Evolutionary conservation across 768 basidiomycete genomes (phyloP), one percentile per base, ranked within the genome.

Genomic region (Psilocybe tampanensis): DNA sequence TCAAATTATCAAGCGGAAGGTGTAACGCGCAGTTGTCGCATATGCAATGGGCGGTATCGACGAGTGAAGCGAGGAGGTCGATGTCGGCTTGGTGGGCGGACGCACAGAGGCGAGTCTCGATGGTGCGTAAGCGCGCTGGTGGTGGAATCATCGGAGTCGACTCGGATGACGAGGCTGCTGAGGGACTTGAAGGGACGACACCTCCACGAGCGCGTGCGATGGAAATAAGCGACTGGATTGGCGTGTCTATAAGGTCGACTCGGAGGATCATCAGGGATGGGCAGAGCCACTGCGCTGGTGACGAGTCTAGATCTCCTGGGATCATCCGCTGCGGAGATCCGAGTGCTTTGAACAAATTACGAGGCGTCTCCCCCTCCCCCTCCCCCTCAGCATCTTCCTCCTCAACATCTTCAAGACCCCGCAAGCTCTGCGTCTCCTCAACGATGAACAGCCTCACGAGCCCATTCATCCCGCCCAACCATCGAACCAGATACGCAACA

Each of bases 221-320:
- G 3, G 61, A 51, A 19, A 69, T 55, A 0, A 68, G 54, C 23
- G 67, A 61, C 11, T 19, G 36, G 12, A 68, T 32, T 18, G 49
- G 56, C 13, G 64, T 29, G 8, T 62, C 47, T 39, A 13, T 5
- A 15, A 52, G 43, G 13, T 69, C 63, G 21, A 70, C 36, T 43
- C 62, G 56, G 4, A 73, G 48, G 15, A 65, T 59, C 23, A 63
- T 65, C 19, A 73, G 52, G 8, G 64, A 62, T 2, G 70, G 67
- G 48, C 68, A 72, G 29, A 73, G 65, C 69, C 68, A 72, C 33
- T 53, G 62, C 1, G 36, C 15, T n/a, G n/a, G n/a, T n/a, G n/a
- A n/a, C n/a, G n/a, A n/a, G n/a, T n/a, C n/a, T 2, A 13, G 9
- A 8, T 51, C 36, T 2, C 58, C 62, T 8, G 55, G 44, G 9